These are phyloP conservation scores for Mucor plumbeus DNA, from an alignment of 371 early-diverging fungal species.

Conservation along the genomic window DNA sequence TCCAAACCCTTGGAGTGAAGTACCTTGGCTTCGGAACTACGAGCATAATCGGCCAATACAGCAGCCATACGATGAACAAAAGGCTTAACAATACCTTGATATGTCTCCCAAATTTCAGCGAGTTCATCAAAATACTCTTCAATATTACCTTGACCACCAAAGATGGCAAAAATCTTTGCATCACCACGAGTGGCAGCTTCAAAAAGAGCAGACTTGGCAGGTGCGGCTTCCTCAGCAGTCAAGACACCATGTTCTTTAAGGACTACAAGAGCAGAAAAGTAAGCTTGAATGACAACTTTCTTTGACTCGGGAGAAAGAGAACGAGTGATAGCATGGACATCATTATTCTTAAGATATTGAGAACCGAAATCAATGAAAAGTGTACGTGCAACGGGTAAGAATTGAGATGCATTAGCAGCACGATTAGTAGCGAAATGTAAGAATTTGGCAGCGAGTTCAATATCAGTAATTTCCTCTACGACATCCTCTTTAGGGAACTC, in stretches of 20 bases:
- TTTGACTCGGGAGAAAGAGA: constrained; percentile 63
- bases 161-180: constrained; percentile 83
- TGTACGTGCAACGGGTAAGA: constrained; percentile 76
- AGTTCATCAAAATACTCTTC: constrained; percentile 96
- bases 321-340: constrained; percentile 84
- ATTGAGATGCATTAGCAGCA: constrained; percentile 65
- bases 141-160: constrained; percentile 97
- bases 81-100: constrained; percentile 80
- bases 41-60: constrained; percentile 72
- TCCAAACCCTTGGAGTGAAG: constrained; percentile 86
- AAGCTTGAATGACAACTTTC: constrained; percentile 76
- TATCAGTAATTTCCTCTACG: constrained; percentile 66
- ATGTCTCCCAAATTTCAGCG: constrained; percentile 79
- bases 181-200: constrained; percentile 69
- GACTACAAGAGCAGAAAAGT: constrained; percentile 80
- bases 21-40: constrained; percentile 71
- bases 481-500: constrained; percentile 63
- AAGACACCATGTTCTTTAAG: constrained; percentile 59
- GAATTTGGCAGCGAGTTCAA: constrained; percentile 80
- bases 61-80: constrained; percentile 82
- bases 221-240: constrained; percentile 47
- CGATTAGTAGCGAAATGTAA: constrained; percentile 71
- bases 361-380: constrained; percentile 80
- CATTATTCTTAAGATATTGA: constrained; percentile 80
- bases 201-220: constrained; percentile 66